These are phyloP conservation scores for Komagataella kurtzmanii DNA, from an alignment of 805 yeast genomes.

Conservation along the genomic window DNA sequence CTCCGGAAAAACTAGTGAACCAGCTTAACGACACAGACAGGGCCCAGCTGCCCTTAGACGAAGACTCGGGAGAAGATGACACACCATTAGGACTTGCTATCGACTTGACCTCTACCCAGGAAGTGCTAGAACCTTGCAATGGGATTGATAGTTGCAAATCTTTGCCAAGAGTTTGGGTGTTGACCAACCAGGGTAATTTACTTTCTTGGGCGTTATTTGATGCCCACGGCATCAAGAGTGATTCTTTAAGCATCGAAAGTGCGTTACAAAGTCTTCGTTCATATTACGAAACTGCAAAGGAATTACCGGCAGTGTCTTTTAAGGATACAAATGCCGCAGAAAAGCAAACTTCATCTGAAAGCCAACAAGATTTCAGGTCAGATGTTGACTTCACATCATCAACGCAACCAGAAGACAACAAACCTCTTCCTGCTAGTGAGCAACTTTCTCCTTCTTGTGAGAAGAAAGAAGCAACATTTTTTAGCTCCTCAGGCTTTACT, in stretches of 20 bases:
- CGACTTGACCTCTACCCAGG: conserved; percentile 34
- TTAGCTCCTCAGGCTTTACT: conserved; percentile 1
- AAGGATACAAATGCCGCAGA: not conserved
- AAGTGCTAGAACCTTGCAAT: conserved; percentile 37
- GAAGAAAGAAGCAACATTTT: not conserved
- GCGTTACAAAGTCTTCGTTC: conserved; percentile 1
- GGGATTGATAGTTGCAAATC: conserved; percentile 46
- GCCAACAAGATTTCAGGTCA: not conserved
- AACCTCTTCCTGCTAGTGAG: not conserved
- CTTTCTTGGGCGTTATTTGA: conserved; percentile 56
- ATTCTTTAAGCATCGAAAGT: conserved; percentile 8
- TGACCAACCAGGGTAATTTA: conserved; percentile 51
- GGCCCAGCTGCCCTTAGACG: conserved; percentile 64
- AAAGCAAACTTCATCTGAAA: not conserved
- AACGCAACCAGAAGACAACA: too few species aligned
- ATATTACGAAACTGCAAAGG: conserved; percentile 1
- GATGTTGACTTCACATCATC: not conserved
- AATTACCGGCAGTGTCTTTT: not conserved
- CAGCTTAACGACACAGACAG: conserved; percentile 57
- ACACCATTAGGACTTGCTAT: conserved; percentile 59
- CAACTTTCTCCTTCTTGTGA: not conserved
- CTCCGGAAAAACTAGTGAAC: conserved; percentile 22
- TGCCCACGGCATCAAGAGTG: conserved; percentile 31
- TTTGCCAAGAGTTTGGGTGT: conserved; percentile 50
- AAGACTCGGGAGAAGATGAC: conserved; percentile 51